phyloP scores from a whole-genome alignment of 2,329 filamentous ascomycete species.

The Grosmannia serpens region DNA sequence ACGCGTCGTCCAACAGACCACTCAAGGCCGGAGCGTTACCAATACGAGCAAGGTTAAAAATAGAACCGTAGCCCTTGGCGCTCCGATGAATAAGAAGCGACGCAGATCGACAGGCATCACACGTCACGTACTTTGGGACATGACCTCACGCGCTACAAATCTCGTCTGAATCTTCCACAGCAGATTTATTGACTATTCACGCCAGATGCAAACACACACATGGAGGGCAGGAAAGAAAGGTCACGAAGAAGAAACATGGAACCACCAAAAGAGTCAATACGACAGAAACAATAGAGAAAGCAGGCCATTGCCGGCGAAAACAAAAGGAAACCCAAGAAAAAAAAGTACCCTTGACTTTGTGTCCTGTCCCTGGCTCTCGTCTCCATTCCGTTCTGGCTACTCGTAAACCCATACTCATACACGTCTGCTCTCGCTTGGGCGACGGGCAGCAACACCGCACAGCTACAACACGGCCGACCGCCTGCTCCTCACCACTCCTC shows the following conservation, averaged over 20 bases:
- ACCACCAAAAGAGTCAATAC: not conserved
- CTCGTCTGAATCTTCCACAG: no score
- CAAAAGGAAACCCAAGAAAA: not conserved
- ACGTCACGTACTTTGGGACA: no score
- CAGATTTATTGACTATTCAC: no score
- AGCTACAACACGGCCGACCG: not conserved
- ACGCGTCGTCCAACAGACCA: not conserved
- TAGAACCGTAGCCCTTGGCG: not conserved
- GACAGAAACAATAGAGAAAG: not conserved
- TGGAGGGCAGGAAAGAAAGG: not conserved
- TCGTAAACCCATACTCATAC: not conserved
- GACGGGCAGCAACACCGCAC: not conserved
- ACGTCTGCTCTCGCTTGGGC: not conserved
- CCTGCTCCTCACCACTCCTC: slow-evolving; percentile 10
- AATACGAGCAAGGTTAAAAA: not conserved
- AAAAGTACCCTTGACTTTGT: not conserved
- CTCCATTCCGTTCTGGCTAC: not conserved
- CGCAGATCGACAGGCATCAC: not conserved
- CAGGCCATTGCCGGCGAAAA: not conserved
- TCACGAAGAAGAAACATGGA: not conserved
- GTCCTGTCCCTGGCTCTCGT: not conserved
- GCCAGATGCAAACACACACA: no score
- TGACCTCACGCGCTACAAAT: no score
- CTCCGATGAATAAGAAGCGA: not conserved
- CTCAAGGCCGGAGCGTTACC: no score